Conservation (phyloP, 164 flowering plant species). For the Aristolochia contorta region DNA sequence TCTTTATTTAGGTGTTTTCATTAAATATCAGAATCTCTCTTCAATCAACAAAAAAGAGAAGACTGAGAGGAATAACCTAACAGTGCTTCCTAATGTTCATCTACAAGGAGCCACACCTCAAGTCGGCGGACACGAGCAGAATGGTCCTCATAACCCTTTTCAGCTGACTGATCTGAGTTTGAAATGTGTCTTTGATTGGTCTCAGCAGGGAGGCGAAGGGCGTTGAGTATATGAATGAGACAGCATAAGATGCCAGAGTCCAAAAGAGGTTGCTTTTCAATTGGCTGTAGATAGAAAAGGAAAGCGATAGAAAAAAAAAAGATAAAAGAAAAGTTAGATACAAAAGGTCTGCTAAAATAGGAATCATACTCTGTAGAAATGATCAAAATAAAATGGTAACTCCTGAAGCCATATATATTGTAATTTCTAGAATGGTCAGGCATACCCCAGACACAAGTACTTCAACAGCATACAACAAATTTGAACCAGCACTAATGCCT, state of each 20-base stretch:
- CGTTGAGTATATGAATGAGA: conserved; percentile 78
- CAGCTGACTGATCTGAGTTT: conserved; percentile 19
- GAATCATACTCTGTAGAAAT: not conserved
- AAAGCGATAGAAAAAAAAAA: not conserved
- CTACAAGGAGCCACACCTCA: conserved; percentile 50
- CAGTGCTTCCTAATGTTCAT: no score
- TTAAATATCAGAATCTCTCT: no score
- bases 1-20: no score
- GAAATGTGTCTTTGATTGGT: conserved; percentile 18
- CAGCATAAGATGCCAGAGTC: conserved; percentile 98
- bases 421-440: not conserved
- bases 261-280: conserved; percentile 92
- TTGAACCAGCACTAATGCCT: conserved; percentile 77
- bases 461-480: conserved; percentile 76
- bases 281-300: conserved; percentile 41
- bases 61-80: not conserved
- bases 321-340: not conserved
- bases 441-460: conserved; percentile 92
- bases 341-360: not conserved
- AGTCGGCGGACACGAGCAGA: conserved; percentile 42
- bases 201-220: conserved; percentile 56
- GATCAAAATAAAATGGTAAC: not conserved
- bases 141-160: conserved; percentile 22
- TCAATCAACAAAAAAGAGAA: not conserved
- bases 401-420: not conserved